phyloP scores from a whole-genome alignment of 257 asterid genomes.

The Scutellaria galericulata region DNA sequence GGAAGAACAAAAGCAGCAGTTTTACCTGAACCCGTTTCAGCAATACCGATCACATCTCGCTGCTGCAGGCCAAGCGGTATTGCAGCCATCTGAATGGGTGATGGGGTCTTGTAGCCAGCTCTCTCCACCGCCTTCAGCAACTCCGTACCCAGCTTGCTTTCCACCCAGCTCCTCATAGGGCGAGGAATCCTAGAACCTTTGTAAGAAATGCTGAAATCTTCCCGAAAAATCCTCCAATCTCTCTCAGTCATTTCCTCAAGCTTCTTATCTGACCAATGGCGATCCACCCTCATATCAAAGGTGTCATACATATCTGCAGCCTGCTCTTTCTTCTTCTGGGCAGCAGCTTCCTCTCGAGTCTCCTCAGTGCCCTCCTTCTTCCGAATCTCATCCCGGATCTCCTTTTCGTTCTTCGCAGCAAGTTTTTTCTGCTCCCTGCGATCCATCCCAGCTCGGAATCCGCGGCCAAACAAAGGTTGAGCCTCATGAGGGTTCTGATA shows the following conservation, averaged over 20 bases:
- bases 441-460: constrained; percentile 61
- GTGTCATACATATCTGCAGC: constrained; percentile 61
- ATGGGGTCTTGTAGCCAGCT: constrained; percentile 59
- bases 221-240: constrained; percentile 59
- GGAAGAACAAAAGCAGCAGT: constrained; percentile 73
- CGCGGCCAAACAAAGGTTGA: constrained; percentile 56
- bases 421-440: constrained; percentile 65
- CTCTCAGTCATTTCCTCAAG: constrained; percentile 58
- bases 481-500: constrained; percentile 65
- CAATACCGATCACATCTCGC: constrained; percentile 56
- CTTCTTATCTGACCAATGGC: constrained; percentile 66
- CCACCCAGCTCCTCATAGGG: constrained; percentile 66
- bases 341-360: constrained; percentile 58
- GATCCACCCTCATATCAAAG: constrained; percentile 60
- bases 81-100: constrained; percentile 64
- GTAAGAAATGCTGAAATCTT: constrained; percentile 58
- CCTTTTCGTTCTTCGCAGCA: constrained; percentile 59
- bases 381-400: constrained; percentile 48
- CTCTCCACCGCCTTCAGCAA: constrained; percentile 57
- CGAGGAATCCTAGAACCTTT: constrained; percentile 66
- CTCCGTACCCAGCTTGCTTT: constrained; percentile 52
- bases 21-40: constrained; percentile 70
- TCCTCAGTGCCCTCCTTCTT: constrained; percentile 57
- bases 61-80: constrained; percentile 60
- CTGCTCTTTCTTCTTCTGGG: constrained; percentile 62